Conservation (phyloP, 225 moss, liverwort and hornwort genomes). For the Lunularia cruciata region DNA sequence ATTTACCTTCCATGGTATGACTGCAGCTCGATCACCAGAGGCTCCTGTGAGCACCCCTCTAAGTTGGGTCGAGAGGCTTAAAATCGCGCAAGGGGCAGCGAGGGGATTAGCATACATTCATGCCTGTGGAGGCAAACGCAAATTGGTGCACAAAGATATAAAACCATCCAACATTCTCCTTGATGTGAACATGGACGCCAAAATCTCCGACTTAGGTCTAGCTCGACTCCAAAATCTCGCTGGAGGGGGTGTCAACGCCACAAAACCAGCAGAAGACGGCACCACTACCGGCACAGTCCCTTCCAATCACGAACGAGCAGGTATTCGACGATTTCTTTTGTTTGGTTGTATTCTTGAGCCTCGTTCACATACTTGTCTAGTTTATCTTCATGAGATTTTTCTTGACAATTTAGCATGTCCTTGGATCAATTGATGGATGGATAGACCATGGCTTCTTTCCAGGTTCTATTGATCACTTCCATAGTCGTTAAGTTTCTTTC, state of each 20-base stretch:
- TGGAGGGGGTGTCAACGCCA: conserved; percentile 16
- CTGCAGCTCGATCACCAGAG: conserved; percentile 39
- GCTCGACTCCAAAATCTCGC: conserved; percentile 36
- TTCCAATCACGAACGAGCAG: no score
- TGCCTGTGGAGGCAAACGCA: conserved; percentile 46
- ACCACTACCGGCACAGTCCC: background rate
- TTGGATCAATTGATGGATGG: background rate
- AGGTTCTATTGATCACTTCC: no score
- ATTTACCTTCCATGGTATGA: background rate
- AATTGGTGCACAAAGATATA: conserved; percentile 38
- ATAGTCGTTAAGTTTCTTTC: no score
- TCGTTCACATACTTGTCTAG: no score
- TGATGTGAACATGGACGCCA: conserved; percentile 23
- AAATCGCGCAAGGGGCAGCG: conserved; percentile 41
- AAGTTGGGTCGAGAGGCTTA: conserved; percentile 28
- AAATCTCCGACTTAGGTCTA: conserved; percentile 30
- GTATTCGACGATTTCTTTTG: no score
- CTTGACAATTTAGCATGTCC: background rate
- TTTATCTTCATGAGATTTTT: no score
- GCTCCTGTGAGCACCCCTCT: conserved; percentile 38
- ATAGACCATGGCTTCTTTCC: no score
- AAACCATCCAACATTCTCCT: conserved; percentile 37
- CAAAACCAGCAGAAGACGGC: background rate
- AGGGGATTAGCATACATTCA: conserved; percentile 61
- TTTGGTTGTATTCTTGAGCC: no score